Base-by-base conservation (phyloP, 2,329 filamentous ascomycete genomes). In the Talaromyces sp. region DNA sequence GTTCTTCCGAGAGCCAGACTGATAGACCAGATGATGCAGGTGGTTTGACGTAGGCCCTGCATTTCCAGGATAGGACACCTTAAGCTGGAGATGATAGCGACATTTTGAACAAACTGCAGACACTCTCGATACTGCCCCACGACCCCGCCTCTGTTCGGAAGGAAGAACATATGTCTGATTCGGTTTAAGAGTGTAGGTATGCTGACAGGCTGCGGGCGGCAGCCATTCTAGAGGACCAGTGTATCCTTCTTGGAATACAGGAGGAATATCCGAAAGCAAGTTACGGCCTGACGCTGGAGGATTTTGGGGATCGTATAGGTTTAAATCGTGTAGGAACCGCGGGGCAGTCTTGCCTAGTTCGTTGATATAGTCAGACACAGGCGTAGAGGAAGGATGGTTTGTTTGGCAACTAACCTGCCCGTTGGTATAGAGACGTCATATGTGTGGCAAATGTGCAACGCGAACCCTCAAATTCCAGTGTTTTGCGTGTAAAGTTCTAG, bases 21-120 rank as follows among this genome's bases (percentile, higher is more conserved):
- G 73, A 43, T 76, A 82, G 38, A 78, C 72, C 61, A 89, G 81
- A 70, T 90, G 87, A 70, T 90, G 88, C 5, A 89, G 71, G 31
- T 84, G 84, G 63, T 78, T 81, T 1, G 80, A 73, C 11, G 68
- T 62, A 27, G 56, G 43, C 49, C 70, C 68, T 55, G 68, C 72
- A 32, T 72, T 71, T n/a, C 76, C 70, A 13, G 75, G 76, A 65
- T 83, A 84, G 62, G 82, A 79, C 35, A 87, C 78, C 11, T 75
- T 74, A 24, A 90, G 69, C 64, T 86, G 80, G 50, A 89, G 75
- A 72, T 90, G 87, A 67, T 80, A 80, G 56, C 84, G 82, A 69
- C 88, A 90, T 62, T 77, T 78, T 59, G 78, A 74, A 72, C 88
- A 90, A 64, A 85, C 80, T 3, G 85, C 80, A 17, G 86, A 82